These are phyloP conservation scores for Agrocybe pediades DNA, from an alignment of 768 basidiomycete genomes.

Conservation along the genomic window DNA sequence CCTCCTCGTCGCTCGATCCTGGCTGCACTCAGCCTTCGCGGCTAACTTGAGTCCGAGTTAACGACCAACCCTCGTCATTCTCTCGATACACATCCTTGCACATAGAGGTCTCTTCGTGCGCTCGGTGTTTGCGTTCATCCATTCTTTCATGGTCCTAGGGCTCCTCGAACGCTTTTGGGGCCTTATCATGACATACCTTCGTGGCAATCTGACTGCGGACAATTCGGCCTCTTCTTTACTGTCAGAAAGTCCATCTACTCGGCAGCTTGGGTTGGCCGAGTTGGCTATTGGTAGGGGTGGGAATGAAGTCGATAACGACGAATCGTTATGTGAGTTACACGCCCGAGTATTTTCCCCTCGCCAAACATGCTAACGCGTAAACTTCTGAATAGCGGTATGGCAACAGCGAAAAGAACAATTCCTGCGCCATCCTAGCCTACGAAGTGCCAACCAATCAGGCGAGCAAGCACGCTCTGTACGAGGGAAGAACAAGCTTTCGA, in stretches of 20 bases:
- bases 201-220: not conserved
- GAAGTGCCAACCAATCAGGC: slow-evolving; percentile 5
- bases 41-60: no score
- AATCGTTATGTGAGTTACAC: not conserved
- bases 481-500: not conserved
- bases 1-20: no score
- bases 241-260: no score
- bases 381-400: slow-evolving; percentile 2
- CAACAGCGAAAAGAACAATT: slow-evolving; percentile 17
- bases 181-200: not conserved
- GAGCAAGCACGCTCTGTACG: not conserved
- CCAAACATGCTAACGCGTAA: not conserved
- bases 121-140: no score
- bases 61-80: no score
- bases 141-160: not conserved
- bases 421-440: slow-evolving; percentile 20
- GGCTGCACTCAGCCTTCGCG: no score
- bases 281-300: not conserved
- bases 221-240: not conserved
- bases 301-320: not conserved
- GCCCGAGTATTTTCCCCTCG: not conserved
- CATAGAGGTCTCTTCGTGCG: no score
- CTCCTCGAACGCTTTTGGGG: not conserved
- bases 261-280: not conserved
- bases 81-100: no score